phyloP scores from a whole-genome alignment of 805 yeast species.

The Candida krabiensis region DNA sequence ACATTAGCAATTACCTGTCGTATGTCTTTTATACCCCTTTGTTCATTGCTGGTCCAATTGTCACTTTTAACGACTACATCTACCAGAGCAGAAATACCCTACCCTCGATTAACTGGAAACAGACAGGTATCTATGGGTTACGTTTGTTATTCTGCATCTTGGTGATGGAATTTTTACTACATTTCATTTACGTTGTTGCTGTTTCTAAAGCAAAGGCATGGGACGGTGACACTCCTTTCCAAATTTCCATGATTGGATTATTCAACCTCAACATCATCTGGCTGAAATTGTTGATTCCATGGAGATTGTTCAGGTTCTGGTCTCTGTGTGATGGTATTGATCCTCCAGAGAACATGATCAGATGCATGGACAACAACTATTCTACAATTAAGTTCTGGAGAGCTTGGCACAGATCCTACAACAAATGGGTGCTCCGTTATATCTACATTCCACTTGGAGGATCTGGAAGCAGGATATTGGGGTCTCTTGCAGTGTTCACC shows the following conservation, averaged over 20 bases:
- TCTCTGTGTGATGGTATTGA: constrained; percentile 88
- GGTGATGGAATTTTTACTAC: constrained; percentile 87
- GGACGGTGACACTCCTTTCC: constrained; percentile 86
- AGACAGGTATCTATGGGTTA: constrained; percentile 60
- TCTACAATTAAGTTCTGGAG: constrained; percentile 97
- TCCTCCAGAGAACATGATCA: constrained; percentile 96
- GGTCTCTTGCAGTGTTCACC: constrained; percentile 82
- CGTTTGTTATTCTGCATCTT: constrained; percentile 73
- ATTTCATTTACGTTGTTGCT: constrained; percentile 90
- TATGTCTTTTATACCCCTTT: constrained; percentile 85
- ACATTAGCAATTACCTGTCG: constrained; percentile 64
- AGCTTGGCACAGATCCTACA: constrained; percentile 96
- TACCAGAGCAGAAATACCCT: constrained; percentile 65
- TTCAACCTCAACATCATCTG: constrained; percentile 89
- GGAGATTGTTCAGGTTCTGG: constrained; percentile 96
- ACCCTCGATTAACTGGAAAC: constrained; percentile 55
- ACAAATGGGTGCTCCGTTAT: constrained; percentile 86
- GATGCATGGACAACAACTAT: constrained; percentile 93
- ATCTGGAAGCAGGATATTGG: constrained; percentile 63
- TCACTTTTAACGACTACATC: constrained; percentile 88
- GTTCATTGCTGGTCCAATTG: constrained; percentile 91
- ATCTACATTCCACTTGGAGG: constrained; percentile 94
- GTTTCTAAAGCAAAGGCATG: constrained; percentile 88
- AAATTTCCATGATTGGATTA: constrained; percentile 90
- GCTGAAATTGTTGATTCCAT: constrained; percentile 90